phyloP scores from a whole-genome alignment of 305 asterid species.

The Solanum chacoense region DNA sequence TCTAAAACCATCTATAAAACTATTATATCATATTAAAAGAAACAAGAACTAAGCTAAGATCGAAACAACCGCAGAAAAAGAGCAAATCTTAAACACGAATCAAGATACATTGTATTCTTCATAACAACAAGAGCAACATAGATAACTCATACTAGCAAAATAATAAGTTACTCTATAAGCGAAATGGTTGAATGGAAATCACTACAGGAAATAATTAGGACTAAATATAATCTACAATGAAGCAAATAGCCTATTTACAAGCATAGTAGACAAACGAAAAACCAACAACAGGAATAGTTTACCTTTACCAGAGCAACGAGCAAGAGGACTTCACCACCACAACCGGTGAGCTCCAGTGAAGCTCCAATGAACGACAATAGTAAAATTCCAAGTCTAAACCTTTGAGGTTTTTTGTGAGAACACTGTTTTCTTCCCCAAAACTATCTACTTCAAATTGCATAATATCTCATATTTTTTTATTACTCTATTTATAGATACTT shows the following conservation, averaged over 20 bases:
- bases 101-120: not conserved
- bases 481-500: not conserved
- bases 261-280: not conserved
- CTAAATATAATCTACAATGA: no score
- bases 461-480: no score
- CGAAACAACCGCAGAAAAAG: no score
- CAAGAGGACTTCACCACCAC: not conserved
- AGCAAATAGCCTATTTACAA: no score
- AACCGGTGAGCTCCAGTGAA: not conserved
- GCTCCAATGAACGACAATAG: not conserved
- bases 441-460: not conserved
- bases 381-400: no score
- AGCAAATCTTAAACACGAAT: no score
- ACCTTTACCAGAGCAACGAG: not conserved
- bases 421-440: not conserved
- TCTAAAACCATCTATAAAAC: not conserved
- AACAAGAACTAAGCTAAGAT: not conserved
- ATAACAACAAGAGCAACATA: no score
- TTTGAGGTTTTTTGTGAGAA: not conserved
- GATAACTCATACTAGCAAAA: not conserved
- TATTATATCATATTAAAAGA: no score
- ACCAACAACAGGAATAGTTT: no score
- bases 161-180: not conserved
- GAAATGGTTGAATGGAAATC: not conserved
- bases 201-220: no score